Base-by-base conservation (phyloP, 2,329 filamentous ascomycete genomes). In the Penicillium sp. region DNA sequence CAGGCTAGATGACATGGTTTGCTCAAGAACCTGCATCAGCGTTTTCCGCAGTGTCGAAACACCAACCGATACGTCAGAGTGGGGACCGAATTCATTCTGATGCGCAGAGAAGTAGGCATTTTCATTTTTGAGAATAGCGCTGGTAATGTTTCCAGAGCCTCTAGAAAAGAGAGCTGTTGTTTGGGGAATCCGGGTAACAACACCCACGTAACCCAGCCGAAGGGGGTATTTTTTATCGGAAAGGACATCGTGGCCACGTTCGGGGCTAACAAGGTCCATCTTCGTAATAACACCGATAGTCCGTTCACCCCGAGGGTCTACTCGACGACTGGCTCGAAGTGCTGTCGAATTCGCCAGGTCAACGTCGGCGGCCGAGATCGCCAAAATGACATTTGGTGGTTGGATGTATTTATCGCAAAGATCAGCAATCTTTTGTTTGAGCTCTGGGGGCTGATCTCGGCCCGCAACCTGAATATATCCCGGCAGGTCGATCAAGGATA, bases 201-300 rank as follows among this genome's bases (percentile, higher is more conserved):
- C 94, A 47, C 94, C 94, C 4, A 99, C 93, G 66, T 99, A 99
- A 4, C 94, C 94, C 4, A 99, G 79, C n/a, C 94, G 84, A 31
- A 99, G 80, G 39, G 94, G 93, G 68, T 99, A 99, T 71, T 97
- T 96, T 69, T 86, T 88, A 71, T 99, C 93, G 27, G 82, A 86
- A 21, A 99, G 79, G 32, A 99, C 90, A 35, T 84, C 81, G 15
- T 85, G 82, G 31, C 92, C 94, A 55, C 93, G 86, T 8, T 80
- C 78, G 3, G 94, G 82, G 63, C 97, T 93, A 8, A 99, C 92
- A 23, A 99, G 81, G 67, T 99, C 94, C 93, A 99, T 97, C 77
- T 99, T 99, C 3, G 94, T 99, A 40, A 99, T 87, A n/a, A 99
- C 94, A 42, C 94, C 94, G 68, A 99, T 99, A 0, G 94, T 99